Percentiles rank a stretch among this genome's conserved stretches.
Evolutionary conservation across 2,329 filamentous ascomycete species (phyloP).

Genomic region (Venturia carpophila): DNA sequence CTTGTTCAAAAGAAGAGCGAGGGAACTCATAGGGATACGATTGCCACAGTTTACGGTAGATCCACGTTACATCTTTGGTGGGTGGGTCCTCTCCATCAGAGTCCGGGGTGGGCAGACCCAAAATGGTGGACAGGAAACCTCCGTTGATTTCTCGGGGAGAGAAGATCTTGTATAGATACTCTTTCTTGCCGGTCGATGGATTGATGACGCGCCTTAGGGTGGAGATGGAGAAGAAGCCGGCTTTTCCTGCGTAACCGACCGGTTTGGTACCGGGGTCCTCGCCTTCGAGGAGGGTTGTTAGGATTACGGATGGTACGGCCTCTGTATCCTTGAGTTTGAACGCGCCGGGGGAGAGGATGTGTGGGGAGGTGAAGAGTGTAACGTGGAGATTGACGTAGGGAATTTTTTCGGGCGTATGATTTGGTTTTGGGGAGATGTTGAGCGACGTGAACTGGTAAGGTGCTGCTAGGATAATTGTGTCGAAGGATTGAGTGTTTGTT

Average conservation of each 20-base stretch:
- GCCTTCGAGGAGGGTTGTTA: slow-evolving; percentile 67
- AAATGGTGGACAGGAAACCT: slow-evolving; percentile 41
- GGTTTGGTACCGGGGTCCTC: slow-evolving; percentile 44
- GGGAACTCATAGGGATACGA: slow-evolving; percentile 83
- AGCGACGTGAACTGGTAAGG: slow-evolving; percentile 78
- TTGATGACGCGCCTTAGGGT: slow-evolving; percentile 59
- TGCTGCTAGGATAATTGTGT: slow-evolving; percentile 73
- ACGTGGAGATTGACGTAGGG: slow-evolving; percentile 83
- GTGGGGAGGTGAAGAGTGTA: slow-evolving; percentile 75
- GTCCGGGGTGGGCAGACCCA: slow-evolving; percentile 33
- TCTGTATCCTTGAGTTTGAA: slow-evolving; percentile 59
- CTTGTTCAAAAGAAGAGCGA: slow-evolving; percentile 78
- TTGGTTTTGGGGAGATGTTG: slow-evolving; percentile 36
- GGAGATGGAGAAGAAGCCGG: slow-evolving; percentile 81
- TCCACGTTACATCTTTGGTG: slow-evolving; percentile 59
- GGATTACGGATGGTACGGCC: slow-evolving; percentile 61
- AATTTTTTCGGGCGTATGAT: slow-evolving; percentile 61
- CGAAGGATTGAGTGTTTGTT: slow-evolving; percentile 43
- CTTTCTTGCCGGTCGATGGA: slow-evolving; percentile 36
- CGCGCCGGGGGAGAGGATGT: slow-evolving; percentile 59
- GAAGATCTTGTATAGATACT: slow-evolving; percentile 62
- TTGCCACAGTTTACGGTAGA: slow-evolving; percentile 67
- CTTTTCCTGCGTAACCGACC: slow-evolving; percentile 51
- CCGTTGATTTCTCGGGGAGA: slow-evolving; percentile 44
- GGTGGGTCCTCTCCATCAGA: slow-evolving; percentile 21